Evolutionary conservation across 371 early-diverging fungal species (phyloP).

Genomic region (Syncephalastrum monosporum): DNA sequence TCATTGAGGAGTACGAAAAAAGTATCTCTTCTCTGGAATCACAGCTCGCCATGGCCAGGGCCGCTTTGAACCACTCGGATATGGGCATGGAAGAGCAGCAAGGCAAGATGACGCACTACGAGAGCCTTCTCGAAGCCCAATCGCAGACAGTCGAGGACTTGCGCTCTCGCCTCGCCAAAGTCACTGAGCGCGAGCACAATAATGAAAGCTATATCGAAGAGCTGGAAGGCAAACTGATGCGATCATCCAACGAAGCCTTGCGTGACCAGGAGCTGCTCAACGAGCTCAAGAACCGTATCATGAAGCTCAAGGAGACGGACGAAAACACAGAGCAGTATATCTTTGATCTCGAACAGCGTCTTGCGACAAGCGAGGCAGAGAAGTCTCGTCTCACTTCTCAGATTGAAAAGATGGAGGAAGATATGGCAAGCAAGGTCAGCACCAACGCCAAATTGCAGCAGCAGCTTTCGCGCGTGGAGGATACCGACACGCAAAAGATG

Average conservation of each 20-base stretch:
- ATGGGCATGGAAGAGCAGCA: conserved; percentile 53
- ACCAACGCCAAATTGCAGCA: conserved; percentile 9
- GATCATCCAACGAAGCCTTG: conserved; percentile 34
- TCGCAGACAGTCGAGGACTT: conserved; percentile 36
- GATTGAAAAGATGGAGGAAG: conserved; percentile 23
- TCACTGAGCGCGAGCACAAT: conserved; percentile 36
- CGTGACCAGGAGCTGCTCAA: conserved; percentile 40
- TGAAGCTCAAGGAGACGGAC: conserved; percentile 45
- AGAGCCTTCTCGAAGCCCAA: conserved; percentile 33
- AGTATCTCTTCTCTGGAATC: conserved; percentile 57
- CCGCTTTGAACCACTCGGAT: conserved; percentile 53
- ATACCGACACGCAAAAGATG: conserved; percentile 22
- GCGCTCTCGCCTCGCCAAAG: conserved; percentile 22
- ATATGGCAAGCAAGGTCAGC: conserved; percentile 2
- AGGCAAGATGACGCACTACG: conserved; percentile 33
- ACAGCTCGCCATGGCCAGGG: conserved; percentile 54
- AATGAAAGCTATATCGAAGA: conserved; percentile 45
- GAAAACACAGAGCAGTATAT: conserved; percentile 52
- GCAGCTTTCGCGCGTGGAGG: conserved; percentile 15
- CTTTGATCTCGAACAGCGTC: conserved; percentile 38
- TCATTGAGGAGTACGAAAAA: conserved; percentile 71
- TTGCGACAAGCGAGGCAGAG: conserved; percentile 37
- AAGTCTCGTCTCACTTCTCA: conserved; percentile 20
- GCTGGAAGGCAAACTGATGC: conserved; percentile 41
- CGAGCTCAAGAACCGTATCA: conserved; percentile 34